Conservation (phyloP, 2,329 filamentous ascomycete genomes). For the Raffaelea arxii region DNA sequence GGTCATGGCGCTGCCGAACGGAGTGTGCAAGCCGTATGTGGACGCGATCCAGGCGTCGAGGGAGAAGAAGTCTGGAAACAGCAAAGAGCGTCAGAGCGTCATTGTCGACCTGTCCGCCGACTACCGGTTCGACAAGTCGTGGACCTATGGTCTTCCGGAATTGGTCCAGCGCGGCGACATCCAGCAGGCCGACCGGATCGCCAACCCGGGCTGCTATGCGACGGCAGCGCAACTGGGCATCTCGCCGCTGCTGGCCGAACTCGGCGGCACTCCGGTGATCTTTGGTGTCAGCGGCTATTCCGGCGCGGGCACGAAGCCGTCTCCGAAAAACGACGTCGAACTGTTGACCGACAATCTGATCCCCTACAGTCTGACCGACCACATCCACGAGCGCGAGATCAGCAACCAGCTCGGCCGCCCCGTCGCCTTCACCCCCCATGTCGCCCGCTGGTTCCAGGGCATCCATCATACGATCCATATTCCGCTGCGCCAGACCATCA, state of each 20-base stretch:
- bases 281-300: slow-evolving; percentile 94
- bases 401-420: slow-evolving; percentile 60
- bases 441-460: slow-evolving; percentile 94
- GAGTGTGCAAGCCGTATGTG: slow-evolving; percentile 87
- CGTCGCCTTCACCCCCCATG: slow-evolving; percentile 85
- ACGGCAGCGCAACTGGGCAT: slow-evolving; percentile 88
- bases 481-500: slow-evolving; percentile 77
- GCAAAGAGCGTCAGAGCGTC: slow-evolving; percentile 45
- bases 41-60: slow-evolving; percentile 72
- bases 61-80: slow-evolving; percentile 24
- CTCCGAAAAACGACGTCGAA: slow-evolving; percentile 83
- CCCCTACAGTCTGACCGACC: slow-evolving; percentile 82
- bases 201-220: slow-evolving; percentile 92
- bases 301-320: slow-evolving; percentile 88
- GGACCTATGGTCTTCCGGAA: slow-evolving; percentile 89
- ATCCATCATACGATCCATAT: slow-evolving; percentile 90
- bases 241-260: slow-evolving; percentile 64
- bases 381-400: slow-evolving; percentile 93
- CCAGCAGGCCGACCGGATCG: slow-evolving; percentile 68
- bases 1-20: slow-evolving; percentile 96
- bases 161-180: slow-evolving; percentile 69
- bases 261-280: slow-evolving; percentile 69
- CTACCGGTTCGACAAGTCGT: slow-evolving; percentile 76
- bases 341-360: slow-evolving; percentile 80
- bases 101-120: slow-evolving; percentile 95